Percentiles rank a stretch among this genome's conserved stretches.
phyloP scores from a whole-genome alignment of 2,329 filamentous ascomycete species.

The Pyrenophora graminea region DNA sequence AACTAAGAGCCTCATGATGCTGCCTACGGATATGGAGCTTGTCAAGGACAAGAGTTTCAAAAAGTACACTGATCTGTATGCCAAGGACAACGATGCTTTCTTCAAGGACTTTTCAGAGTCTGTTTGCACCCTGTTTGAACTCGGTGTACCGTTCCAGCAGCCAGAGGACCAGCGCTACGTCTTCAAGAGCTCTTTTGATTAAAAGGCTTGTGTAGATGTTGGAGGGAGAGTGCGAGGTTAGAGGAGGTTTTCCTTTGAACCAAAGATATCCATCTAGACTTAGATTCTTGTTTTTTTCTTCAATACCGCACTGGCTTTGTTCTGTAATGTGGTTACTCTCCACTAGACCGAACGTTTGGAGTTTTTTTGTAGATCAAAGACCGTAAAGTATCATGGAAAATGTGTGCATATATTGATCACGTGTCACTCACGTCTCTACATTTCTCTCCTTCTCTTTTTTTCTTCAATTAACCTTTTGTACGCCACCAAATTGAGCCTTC shows the following conservation, averaged over 20 bases:
- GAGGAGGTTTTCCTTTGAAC: conserved; percentile 18
- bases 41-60: conserved; percentile 87
- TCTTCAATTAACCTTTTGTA: conserved; percentile 25
- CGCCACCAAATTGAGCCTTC: conserved; percentile 20
- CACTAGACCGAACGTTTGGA: not conserved
- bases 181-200: conserved; percentile 53
- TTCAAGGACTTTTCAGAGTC: conserved; percentile 90
- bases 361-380: too few relatives aligned
- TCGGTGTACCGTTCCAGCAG: conserved; percentile 83
- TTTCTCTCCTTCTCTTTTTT: not conserved
- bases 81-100: conserved; percentile 87
- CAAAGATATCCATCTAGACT: conserved; percentile 40
- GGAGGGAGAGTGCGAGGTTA: conserved; percentile 1
- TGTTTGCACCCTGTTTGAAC: conserved; percentile 83
- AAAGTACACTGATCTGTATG: conserved; percentile 80
- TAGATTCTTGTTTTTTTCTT: conserved; percentile 19
- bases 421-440: too few relatives aligned
- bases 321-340: not conserved
- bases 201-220: conserved; percentile 8
- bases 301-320: too few relatives aligned
- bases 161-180: conserved; percentile 50
- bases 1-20: conserved; percentile 93
- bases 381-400: too few relatives aligned
- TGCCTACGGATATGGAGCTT: conserved; percentile 87
- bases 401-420: too few relatives aligned